These are phyloP conservation scores for Venturia oleaginea DNA, from an alignment of 2,329 filamentous ascomycete genomes.

Conservation along the genomic window DNA sequence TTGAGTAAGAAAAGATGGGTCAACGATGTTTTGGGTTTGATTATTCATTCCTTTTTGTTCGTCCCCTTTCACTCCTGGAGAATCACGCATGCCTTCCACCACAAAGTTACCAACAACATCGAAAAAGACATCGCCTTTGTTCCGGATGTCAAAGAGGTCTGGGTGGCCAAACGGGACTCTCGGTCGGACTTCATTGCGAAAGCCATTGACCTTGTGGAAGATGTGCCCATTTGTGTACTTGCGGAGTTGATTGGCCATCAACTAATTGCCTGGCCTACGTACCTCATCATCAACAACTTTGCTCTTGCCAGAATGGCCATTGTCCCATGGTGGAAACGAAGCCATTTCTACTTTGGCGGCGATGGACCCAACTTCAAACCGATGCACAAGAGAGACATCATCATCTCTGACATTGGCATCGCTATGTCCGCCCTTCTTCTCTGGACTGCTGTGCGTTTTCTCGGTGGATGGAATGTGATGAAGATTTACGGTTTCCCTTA, in stretches of 20 bases:
- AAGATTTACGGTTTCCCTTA: conserved; percentile 57
- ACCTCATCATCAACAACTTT: conserved; percentile 48
- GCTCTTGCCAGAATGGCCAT: not conserved
- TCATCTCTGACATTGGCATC: conserved; percentile 55
- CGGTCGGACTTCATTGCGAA: conserved; percentile 21
- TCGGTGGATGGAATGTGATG: conserved; percentile 49
- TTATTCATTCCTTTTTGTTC: conserved; percentile 55
- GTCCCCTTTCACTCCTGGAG: conserved; percentile 69
- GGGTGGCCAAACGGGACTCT: not conserved
- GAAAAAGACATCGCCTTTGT: conserved; percentile 48
- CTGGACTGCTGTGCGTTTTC: conserved; percentile 42
- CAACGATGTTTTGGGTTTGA: conserved; percentile 55
- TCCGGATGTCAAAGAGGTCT: conserved; percentile 19
- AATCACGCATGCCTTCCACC: conserved; percentile 60
- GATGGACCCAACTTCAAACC: conserved; percentile 54
- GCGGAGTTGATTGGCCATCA: conserved; percentile 52
- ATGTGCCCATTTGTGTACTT: conserved; percentile 50
- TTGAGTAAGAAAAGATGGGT: conserved; percentile 49
- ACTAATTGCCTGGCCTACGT: conserved; percentile 55
- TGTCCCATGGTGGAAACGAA: conserved; percentile 11
- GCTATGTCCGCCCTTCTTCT: conserved; percentile 40
- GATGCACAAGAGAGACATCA: conserved; percentile 46
- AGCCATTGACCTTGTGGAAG: conserved; percentile 37
- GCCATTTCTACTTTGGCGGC: conserved; percentile 39
- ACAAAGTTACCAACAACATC: conserved; percentile 59